Conservation (phyloP, 78 protist genomes). For the Dictyostelium discoideum region DNA sequence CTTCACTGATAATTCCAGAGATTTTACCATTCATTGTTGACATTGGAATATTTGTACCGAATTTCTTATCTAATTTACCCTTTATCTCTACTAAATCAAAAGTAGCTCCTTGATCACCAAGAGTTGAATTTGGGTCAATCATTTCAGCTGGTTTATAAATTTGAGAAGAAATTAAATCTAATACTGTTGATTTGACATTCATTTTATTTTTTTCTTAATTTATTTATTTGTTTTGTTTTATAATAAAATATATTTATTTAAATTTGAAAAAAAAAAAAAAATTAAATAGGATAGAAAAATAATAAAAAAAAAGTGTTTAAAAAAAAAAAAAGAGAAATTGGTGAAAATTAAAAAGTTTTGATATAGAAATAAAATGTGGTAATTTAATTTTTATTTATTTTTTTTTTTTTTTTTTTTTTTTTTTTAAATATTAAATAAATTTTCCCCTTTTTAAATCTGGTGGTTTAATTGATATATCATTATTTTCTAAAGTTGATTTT, state of each 20-base stretch:
- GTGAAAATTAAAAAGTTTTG: background rate
- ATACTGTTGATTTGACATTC: background rate
- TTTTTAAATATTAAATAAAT: background rate
- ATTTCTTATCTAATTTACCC: background rate
- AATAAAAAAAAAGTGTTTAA: background rate
- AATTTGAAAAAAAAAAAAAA: no score
- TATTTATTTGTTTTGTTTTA: no score
- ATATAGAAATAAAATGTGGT: background rate
- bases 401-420: background rate
- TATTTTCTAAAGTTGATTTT: background rate
- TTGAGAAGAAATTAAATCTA: background rate
- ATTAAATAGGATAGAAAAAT: background rate
- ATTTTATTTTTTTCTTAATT: background rate
- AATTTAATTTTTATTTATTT: background rate
- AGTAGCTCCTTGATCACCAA: background rate
- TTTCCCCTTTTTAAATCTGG: background rate
- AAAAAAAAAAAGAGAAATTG: background rate
- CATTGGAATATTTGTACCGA: background rate
- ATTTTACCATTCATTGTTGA: background rate
- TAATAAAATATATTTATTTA: no score
- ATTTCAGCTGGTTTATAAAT: background rate
- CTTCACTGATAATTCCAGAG: constrained; percentile 8
- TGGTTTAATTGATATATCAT: background rate
- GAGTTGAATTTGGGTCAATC: background rate
- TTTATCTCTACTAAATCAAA: background rate